Conservation (phyloP, 108 stramenopile genomes). For the Asterionellopsis glacialis region DNA sequence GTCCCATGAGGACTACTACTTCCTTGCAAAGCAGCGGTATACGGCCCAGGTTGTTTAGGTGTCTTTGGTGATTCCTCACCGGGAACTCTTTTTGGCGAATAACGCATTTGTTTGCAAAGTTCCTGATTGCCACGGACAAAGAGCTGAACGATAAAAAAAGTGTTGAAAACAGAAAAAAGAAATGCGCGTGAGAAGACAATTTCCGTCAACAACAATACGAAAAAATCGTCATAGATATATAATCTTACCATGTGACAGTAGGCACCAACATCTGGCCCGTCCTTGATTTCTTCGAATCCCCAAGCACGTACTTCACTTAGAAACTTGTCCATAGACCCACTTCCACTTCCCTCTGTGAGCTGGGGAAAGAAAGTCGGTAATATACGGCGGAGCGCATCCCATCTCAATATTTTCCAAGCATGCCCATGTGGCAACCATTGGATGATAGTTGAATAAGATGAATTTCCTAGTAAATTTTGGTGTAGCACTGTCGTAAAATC, state of each 20-base stretch:
- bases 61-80: slow-evolving; percentile 1
- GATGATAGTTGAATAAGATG: slow-evolving; percentile 16
- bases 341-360: slow-evolving; percentile 15
- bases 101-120: slow-evolving; percentile 33
- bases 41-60: slow-evolving; percentile 6
- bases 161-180: slow-evolving; percentile 3
- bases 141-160: slow-evolving; percentile 12
- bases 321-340: slow-evolving; percentile 53
- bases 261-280: slow-evolving; percentile 53
- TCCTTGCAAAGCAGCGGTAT: slow-evolving; percentile 7
- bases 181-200: background rate
- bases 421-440: slow-evolving; percentile 48
- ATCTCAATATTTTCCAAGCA: slow-evolving; percentile 49
- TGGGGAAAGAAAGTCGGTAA: slow-evolving; percentile 43
- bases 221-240: background rate
- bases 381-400: slow-evolving; percentile 47
- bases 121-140: slow-evolving; percentile 39
- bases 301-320: slow-evolving; percentile 45
- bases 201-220: background rate
- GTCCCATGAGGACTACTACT: slow-evolving; percentile 2
- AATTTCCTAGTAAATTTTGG: slow-evolving; percentile 24
- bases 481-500: slow-evolving; percentile 47
- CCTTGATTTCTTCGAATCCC: slow-evolving; percentile 58
- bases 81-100: background rate
- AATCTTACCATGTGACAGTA: slow-evolving; percentile 49